Evolutionary conservation across 306 rosid species (phyloP), one percentile per base, ranked within the genome.

Genomic region (Vigna radiata): DNA sequence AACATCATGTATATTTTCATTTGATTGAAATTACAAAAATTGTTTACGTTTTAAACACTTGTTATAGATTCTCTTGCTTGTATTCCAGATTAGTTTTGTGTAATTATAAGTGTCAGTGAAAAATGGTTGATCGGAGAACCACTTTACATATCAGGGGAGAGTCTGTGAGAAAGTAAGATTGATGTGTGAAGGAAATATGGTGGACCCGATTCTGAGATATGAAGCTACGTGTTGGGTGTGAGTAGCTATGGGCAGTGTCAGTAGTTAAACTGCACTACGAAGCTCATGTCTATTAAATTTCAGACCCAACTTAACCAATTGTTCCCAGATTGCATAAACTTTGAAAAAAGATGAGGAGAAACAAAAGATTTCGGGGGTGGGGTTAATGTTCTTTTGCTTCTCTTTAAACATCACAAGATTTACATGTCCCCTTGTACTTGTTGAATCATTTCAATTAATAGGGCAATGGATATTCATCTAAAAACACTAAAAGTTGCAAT

Each of bases 291-390:
- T 29, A 72, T 59, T 84, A 52, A 76, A 67, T 80, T 84, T 80
- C 73, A 56, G 67, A 79, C 71, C 86, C 75, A 59, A 73, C 75
- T 14, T 37, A 56, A 72, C 79, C 68, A 73, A 31, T 82, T 82
- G 62, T 62, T 53, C 70, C 18, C 13, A 53, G 14, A 1, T 39
- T 70, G 29, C 67, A 43, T 9, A 75, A 75, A 12, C 58, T 46
- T 55, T 49, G 47, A 10, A 53, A 55, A 31, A n/a, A 48, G 31
- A 55, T 43, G 36, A 62, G 66, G 52, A 47, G 48, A 67, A 48
- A 27, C 65, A 54, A 7, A 39, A 48, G 11, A 73, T 19, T 17
- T 72, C 6, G 37, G 10, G 23, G 33, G 52, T 33, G 76, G 37
- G 33, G 60, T 76, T 70, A 2, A 31, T 62, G 48, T 77, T 76